These are phyloP conservation scores for Daldinia vernicosa DNA, from an alignment of 495 filamentous ascomycete genomes.

Conservation along the genomic window DNA sequence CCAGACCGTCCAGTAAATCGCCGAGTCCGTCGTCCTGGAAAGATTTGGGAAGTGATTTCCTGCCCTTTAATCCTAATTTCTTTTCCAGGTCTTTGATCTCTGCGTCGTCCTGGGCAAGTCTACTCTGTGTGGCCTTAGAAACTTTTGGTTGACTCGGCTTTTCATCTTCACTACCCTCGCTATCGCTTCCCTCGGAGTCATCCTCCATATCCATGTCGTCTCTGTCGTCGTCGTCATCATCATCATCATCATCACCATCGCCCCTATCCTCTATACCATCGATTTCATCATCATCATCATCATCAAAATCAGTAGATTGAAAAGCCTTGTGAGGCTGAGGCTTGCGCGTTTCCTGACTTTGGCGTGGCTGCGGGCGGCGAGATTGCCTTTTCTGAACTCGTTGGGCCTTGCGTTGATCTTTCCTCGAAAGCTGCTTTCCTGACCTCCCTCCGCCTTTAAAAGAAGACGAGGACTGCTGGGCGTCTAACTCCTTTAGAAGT, in stretches of 20 bases:
- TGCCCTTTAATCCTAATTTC: slow-evolving; percentile 84
- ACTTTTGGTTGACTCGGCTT: slow-evolving; percentile 49
- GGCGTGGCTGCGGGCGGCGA: slow-evolving; percentile 28
- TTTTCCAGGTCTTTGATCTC: slow-evolving; percentile 90
- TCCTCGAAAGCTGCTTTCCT: slow-evolving; percentile 50
- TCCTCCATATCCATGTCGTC: slow-evolving; percentile 41
- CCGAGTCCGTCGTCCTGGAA: slow-evolving; percentile 89
- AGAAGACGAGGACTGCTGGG: slow-evolving; percentile 28
- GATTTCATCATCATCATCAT: background rate
- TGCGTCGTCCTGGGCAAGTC: slow-evolving; percentile 77
- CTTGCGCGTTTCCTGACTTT: slow-evolving; percentile 2
- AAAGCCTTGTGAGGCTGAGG: slow-evolving; percentile 5
- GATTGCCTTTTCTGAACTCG: slow-evolving; percentile 53
- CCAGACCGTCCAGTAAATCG: slow-evolving; percentile 76
- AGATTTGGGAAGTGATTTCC: slow-evolving; percentile 75
- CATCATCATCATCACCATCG: slow-evolving; percentile 35
- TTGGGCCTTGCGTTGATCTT: slow-evolving; percentile 61
- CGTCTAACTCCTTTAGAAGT: slow-evolving; percentile 44
- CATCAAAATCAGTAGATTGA: background rate
- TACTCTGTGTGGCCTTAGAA: slow-evolving; percentile 68
- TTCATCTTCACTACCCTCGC: slow-evolving; percentile 37
- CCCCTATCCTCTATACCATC: slow-evolving; percentile 41
- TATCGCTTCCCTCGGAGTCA: slow-evolving; percentile 44
- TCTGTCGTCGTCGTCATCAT: slow-evolving; percentile 36
- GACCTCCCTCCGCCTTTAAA: slow-evolving; percentile 22